These are phyloP conservation scores for Fraxinus baroniana DNA, from an alignment of 305 asterid species.

Conservation along the genomic window DNA sequence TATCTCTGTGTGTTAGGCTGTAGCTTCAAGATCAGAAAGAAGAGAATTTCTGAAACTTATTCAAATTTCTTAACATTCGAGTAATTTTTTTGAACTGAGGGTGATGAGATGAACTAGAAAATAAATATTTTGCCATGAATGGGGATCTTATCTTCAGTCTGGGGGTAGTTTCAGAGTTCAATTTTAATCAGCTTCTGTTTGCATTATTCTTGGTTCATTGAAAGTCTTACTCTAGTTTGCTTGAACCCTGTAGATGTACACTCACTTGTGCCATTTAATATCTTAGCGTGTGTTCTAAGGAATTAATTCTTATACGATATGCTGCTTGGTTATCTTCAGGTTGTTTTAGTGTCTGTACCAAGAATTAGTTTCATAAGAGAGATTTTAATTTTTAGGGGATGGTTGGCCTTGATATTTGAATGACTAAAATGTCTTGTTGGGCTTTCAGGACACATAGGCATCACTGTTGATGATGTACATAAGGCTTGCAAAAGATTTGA, in stretches of 20 bases:
- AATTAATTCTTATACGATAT: background rate
- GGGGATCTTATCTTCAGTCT: background rate
- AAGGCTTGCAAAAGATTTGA: conserved; percentile 83
- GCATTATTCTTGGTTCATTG: background rate
- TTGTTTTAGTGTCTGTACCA: conserved; percentile 7
- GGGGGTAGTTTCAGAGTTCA: background rate
- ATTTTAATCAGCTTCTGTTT: background rate
- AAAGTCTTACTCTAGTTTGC: background rate
- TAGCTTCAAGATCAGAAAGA: background rate
- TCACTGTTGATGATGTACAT: conserved; percentile 70
- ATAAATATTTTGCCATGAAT: background rate
- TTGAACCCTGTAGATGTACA: background rate
- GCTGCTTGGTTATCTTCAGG: conserved; percentile 1
- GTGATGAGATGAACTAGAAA: background rate
- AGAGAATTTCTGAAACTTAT: background rate
- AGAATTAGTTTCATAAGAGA: background rate
- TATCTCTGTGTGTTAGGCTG: background rate
- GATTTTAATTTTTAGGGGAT: background rate
- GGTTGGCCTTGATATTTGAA: conserved; percentile 5
- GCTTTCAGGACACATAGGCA: conserved; percentile 76
- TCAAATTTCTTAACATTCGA: background rate
- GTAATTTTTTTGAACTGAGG: background rate
- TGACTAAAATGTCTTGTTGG: conserved; percentile 13
- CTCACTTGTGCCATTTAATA: background rate
- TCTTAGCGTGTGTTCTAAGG: background rate